Evolutionary conservation across 2,329 filamentous ascomycete genomes (phyloP).

Genomic region (Aspergillus pseudoterreus): DNA sequence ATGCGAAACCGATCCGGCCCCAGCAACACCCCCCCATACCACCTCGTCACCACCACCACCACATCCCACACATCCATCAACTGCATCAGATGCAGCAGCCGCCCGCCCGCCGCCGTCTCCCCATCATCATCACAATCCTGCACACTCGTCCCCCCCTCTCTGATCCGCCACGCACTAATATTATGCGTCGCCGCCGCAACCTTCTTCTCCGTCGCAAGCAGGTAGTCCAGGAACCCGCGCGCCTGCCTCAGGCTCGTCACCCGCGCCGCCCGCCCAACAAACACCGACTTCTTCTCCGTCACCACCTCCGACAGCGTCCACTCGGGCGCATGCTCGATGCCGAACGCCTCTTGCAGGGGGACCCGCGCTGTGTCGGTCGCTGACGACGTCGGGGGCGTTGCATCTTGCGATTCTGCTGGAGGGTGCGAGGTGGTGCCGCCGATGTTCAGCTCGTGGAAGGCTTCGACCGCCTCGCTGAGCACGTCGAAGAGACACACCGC

Average conservation of each 20-base stretch:
- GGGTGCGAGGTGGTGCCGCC: conserved; percentile 12
- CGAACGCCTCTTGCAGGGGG: conserved; percentile 26
- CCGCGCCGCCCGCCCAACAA: conserved; percentile 71
- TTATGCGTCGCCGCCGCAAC: conserved; percentile 89
- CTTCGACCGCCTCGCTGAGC: conserved; percentile 61
- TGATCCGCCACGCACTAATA: conserved; percentile 90
- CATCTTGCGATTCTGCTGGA: conserved; percentile 4
- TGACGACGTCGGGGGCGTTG: conserved; percentile 5
- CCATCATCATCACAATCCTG: conserved; percentile 97
- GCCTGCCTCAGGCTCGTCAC: conserved; percentile 71
- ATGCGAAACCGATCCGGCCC: conserved; percentile 86
- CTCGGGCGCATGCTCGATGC: conserved; percentile 43
- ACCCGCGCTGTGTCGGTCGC: conserved; percentile 23
- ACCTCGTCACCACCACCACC: conserved; percentile 87
- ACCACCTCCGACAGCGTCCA: conserved; percentile 75
- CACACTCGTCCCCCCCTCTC: conserved; percentile 54
- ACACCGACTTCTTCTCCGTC: conserved; percentile 81
- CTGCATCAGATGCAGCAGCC: conserved; percentile 86
- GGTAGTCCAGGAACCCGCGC: conserved; percentile 65
- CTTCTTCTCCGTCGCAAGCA: conserved; percentile 78
- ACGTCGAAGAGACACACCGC: conserved; percentile 86
- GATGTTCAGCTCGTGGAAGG: conserved; percentile 54
- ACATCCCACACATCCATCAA: conserved; percentile 91
- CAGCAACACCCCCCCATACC: conserved; percentile 89
- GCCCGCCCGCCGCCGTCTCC: conserved; percentile 83